Base-by-base conservation (phyloP, 495 filamentous ascomycete genomes). In the Talaromyces trachyspermus region DNA sequence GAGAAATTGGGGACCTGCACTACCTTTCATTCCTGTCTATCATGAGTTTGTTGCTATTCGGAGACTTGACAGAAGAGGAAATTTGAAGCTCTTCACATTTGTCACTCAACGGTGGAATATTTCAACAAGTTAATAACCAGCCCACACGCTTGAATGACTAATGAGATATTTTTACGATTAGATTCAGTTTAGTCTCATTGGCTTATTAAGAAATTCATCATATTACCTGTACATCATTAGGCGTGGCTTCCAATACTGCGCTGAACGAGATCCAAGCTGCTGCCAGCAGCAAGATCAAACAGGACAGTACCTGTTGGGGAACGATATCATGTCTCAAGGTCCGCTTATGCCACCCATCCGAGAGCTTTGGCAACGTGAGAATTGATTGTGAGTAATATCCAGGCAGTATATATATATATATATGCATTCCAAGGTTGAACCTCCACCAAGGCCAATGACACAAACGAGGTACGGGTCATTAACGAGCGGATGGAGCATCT, bases 351-450 rank as follows among this genome's bases (percentile, higher is more conserved):
- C 92, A 54, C 92, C 92, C 54, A 80, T 98, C 26, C 85, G 92
- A 94, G 92, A 56, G 87, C 92, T 26, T 78, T 98, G 42, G 92
- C 92, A 27, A 95, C 91, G 9, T 98, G 92, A 94, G 89, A 89
- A 60, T 80, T 98, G 30, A 96, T 94, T 11, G 88, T 98, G 53
- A 92, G 97, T 60, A 94, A 98, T 55, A 80, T 98, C 37, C 83
- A 68, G 47, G 88, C 96, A 39, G 90, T 91, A 6, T 96, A 91
- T n/a, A 97, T 98, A 84, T 94, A 98, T 68, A 94, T n/a, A n/a
- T n/a, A n/a, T n/a, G n/a, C n/a, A n/a, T n/a, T n/a, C n/a, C n/a
- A n/a, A n/a, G n/a, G n/a, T n/a, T n/a, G 92, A 51, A 98, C 92
- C 23, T 96, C 91, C 18, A 98, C 92, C 32, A 88, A 91, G 48